A percentile compares a stretch with the other conserved stretches of the same genome.
Evolutionary conservation across 2,329 filamentous ascomycete genomes (phyloP).

Genomic region (Ceratocystis colombiana): DNA sequence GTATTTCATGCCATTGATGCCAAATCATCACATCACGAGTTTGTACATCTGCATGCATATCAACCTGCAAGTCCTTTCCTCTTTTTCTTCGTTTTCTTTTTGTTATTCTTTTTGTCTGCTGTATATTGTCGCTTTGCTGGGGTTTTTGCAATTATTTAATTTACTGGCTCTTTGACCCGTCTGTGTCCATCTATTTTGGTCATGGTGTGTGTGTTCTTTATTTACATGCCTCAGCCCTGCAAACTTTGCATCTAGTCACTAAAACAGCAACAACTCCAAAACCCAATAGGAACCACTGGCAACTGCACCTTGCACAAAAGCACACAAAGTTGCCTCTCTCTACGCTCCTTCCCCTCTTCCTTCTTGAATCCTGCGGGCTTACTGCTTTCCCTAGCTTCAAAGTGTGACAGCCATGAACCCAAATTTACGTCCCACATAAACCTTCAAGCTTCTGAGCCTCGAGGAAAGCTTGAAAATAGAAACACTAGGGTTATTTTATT

Average conservation of each 20-base stretch:
- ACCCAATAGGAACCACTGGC: background rate
- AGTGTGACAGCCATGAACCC: background rate
- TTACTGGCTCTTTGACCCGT: background rate
- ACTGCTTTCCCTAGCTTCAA: background rate
- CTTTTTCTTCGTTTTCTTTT: background rate
- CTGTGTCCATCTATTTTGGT: background rate
- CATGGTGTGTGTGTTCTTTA: background rate
- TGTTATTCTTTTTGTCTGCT: no score
- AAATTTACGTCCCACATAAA: background rate
- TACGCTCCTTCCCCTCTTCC: background rate
- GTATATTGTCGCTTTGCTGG: no score
- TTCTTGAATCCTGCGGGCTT: background rate
- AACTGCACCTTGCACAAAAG: background rate
- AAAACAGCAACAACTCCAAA: background rate
- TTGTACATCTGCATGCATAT: background rate
- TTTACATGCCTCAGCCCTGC: constrained; percentile 11
- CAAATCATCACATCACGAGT: background rate
- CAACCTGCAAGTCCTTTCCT: no score
- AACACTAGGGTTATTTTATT: background rate
- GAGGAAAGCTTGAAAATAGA: no score
- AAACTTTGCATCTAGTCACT: background rate
- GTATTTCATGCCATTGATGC: no score
- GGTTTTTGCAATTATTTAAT: background rate
- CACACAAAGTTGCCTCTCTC: background rate
- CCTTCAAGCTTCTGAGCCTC: no score